Evolutionary conservation across 768 basidiomycete species (phyloP), one percentile per base, ranked within the genome.

Genomic region (Hericium coralloides): DNA sequence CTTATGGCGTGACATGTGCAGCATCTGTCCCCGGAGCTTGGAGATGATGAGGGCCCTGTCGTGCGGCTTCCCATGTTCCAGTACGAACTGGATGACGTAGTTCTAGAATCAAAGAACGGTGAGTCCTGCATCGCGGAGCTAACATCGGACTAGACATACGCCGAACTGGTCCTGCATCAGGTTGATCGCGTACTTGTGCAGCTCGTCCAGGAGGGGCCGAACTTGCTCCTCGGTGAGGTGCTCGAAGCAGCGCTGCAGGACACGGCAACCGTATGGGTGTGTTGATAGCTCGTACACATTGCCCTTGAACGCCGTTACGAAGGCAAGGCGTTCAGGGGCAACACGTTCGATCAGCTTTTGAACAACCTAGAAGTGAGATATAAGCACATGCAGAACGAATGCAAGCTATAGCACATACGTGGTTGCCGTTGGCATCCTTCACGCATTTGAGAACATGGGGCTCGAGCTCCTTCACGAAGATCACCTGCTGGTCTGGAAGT

Each of bases 101-200:
- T 95, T 93, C 90, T 92, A 66, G 3, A 50, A 7, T 39, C 14
- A 49, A 51, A 20, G 31, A 49, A 55, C 60, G 18, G 69, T 66
- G 54, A 52, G 62, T 18, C 62, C 38, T 12, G 12, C 22, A 2
- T 4, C 38, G 55, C 18, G 17, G 25, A 8, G 2, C 8, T 31
- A 38, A 48, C 12, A 38, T 48, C 48, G 22, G 47, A 17, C 18
- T 39, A 53, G 20, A 73, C 83, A 55, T 69, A 92, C 90, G 55
- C 93, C 94, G 65, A 93, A 97, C 68, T 92, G 88, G 71, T 98
- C 90, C 66, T 87, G 83, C 80, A 94, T 93, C 43, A 98, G 73
- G 53, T 78, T 78, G 58, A 79, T 72, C 36, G 85, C 80, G 64
- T 82, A 81, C 25, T 78, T 76, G 65, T 89, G 87, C 54, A 98